Evolutionary conservation across 129 eudicot species (phyloP), one percentile per base, ranked within the genome.

Genomic region (Lonicera japonica): DNA sequence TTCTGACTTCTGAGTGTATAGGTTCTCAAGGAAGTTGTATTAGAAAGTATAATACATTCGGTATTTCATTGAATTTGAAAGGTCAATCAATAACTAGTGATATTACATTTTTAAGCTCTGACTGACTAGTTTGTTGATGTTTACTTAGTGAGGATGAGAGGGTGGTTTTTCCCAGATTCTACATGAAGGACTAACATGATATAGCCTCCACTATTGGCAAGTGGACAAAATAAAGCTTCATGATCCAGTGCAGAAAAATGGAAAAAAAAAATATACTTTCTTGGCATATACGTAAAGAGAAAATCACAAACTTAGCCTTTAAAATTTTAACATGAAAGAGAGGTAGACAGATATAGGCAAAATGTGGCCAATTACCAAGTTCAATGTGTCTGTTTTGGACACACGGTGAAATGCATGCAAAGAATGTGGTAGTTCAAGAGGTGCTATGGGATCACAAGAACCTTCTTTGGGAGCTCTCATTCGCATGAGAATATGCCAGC

Each of bases 401-500:
- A 68, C 75, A 58, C 75, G 85, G 21, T 75, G 75, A 52, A 87
- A 74, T 38, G 96, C 88, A 62, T 79, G 88, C 77, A 81, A 67
- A 54, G 87, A 82, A 78, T 87, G 87, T 25, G 97, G 97, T 41
- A 91, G 74, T 66, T 91, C 89, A 65, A 84, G 94, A 72, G 90
- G 97, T 23, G 94, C 86, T 58, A 87, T 76, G 17, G 97, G 96
- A 58, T 87, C 94, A 82, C 95, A 87, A 11, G 82, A 59, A 61
- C 86, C 86, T 56, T 73, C 82, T 53, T 38, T 69, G 36, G 95
- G 95, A 73, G 70, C 80, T 70, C 56, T 87, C 90, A 91, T 87
- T 52, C 83, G 61, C 96, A 91, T 79, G 13, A 87, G 78, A 65
- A 91, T 84, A 73, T 91, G 97, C 97, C 97, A 90, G 75, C 97